Evolutionary conservation across 2,329 filamentous ascomycete genomes (phyloP).

Genomic region (Aspergillus candidus): DNA sequence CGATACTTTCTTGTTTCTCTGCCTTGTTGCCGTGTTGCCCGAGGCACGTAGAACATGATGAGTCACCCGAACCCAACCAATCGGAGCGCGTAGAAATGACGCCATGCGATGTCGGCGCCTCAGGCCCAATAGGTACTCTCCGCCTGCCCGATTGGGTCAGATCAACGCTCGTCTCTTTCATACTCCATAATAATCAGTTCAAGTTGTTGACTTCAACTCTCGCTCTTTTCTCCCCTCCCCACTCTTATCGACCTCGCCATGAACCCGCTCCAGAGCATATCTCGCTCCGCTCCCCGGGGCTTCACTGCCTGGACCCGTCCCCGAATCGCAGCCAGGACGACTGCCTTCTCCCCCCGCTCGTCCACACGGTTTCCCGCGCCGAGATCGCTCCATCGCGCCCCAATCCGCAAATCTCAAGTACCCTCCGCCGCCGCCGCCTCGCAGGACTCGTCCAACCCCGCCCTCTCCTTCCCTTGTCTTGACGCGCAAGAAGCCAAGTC

Average conservation of each 20-base stretch:
- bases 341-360: neutral
- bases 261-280: conserved; percentile 15
- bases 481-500: conserved; percentile 77
- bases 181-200: neutral
- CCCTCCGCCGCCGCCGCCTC: conserved; percentile 14
- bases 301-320: conserved; percentile 7
- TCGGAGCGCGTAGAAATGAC: no score
- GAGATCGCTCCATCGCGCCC: conserved; percentile 17
- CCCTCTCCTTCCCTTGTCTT: conserved; percentile 84
- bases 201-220: neutral
- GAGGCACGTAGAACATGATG: no score
- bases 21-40: no score
- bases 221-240: no score
- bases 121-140: neutral
- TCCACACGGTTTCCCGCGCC: conserved; percentile 8
- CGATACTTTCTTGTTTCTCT: no score
- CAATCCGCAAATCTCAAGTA: conserved; percentile 15
- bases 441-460: conserved; percentile 61
- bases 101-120: no score
- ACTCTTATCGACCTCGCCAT: conserved; percentile 6
- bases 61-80: no score
- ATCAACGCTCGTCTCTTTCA: neutral
- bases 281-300: conserved; percentile 16
- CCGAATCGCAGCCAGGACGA: conserved; percentile 11
- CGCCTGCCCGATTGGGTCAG: neutral